Evolutionary conservation across 1,284 basidiomycete species (phyloP).

Genomic region (Phylloporus gajari): DNA sequence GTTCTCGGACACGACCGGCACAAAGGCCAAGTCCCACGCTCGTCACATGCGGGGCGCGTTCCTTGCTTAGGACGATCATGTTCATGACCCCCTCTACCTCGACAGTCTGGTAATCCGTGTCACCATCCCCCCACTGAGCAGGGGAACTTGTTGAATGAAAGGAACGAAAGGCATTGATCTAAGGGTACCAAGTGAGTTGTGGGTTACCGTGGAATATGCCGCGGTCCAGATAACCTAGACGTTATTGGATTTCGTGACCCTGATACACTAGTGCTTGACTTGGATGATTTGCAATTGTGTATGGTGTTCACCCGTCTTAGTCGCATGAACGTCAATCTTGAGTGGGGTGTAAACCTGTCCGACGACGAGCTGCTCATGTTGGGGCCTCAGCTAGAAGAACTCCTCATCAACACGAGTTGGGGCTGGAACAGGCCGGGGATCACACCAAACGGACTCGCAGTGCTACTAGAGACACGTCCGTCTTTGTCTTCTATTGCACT

Average conservation of each 20-base stretch:
- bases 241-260: neutral
- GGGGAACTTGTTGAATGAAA: too few relatives aligned
- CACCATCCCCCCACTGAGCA: too few relatives aligned
- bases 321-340: neutral
- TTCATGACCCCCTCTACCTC: too few relatives aligned
- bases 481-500: neutral
- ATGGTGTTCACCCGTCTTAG: neutral
- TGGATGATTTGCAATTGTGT: neutral
- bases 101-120: too few relatives aligned
- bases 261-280: neutral
- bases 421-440: neutral
- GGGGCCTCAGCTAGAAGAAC: neutral
- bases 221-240: too few relatives aligned
- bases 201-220: too few relatives aligned
- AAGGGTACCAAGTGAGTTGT: too few relatives aligned
- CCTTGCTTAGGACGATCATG: too few relatives aligned
- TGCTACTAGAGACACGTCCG: neutral
- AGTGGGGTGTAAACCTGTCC: neutral
- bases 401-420: neutral
- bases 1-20: too few relatives aligned
- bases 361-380: neutral
- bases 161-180: too few relatives aligned
- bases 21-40: too few relatives aligned
- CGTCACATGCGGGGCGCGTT: too few relatives aligned
- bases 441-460: neutral